Evolutionary conservation across 1,284 basidiomycete species (phyloP).

Genomic region (Trametes pubescens): DNA sequence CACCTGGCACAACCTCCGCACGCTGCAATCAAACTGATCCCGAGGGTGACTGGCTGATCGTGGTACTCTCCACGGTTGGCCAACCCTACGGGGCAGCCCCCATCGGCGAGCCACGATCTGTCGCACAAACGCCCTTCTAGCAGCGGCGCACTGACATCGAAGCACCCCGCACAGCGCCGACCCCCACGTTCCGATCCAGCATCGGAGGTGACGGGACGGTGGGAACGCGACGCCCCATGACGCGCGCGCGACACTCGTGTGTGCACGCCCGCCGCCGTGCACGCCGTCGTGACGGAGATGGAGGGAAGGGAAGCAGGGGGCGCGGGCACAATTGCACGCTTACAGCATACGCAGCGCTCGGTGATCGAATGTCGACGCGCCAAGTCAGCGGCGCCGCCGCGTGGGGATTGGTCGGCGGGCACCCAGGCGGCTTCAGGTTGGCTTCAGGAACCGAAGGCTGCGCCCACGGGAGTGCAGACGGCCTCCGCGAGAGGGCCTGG

Average conservation of each 20-base stretch:
- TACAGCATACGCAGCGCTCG: conserved; percentile 6
- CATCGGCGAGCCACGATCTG: conserved; percentile 1
- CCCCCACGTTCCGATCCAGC: conserved; percentile 21
- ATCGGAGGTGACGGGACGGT: conserved; percentile 16
- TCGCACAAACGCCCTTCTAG: conserved; percentile 9
- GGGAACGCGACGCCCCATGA: conserved; percentile 7
- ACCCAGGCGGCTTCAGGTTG: not conserved
- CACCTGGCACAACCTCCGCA: not conserved
- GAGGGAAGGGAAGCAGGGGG: conserved; percentile 14
- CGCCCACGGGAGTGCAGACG: conserved; percentile 5
- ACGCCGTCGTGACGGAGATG: conserved; percentile 20
- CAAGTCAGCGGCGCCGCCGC: conserved; percentile 6
- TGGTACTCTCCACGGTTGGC: not conserved
- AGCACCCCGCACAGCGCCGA: conserved; percentile 13
- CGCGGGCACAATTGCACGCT: conserved; percentile 17
- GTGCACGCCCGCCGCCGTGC: conserved; percentile 8
- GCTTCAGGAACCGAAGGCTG: conserved; percentile 4
- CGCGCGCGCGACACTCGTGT: conserved; percentile 5
- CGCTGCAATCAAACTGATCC: not conserved
- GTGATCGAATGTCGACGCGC: not conserved
- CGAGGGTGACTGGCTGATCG: not conserved
- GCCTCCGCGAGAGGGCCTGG: conserved; percentile 2
- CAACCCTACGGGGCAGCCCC: not conserved
- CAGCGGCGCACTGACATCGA: conserved; percentile 15
- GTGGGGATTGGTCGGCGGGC: conserved; percentile 15